Evolutionary conservation across 2,329 filamentous ascomycete species (phyloP).

Genomic region (Fonsecaea nubica): DNA sequence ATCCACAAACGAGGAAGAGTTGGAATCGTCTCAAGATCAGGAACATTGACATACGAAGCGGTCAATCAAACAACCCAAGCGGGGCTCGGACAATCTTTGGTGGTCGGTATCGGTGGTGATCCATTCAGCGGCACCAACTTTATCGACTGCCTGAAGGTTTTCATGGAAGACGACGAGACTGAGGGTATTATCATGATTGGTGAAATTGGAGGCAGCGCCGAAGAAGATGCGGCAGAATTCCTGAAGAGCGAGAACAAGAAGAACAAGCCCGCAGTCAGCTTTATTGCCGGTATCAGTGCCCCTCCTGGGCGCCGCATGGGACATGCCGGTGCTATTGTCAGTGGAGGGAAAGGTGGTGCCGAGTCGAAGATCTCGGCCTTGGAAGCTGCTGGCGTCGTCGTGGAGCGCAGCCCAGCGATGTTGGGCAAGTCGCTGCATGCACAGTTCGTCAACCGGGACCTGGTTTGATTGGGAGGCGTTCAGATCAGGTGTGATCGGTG

Average conservation of each 20-base stretch:
- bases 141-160: constrained; percentile 98
- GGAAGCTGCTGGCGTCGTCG: constrained; percentile 89
- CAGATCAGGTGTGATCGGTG: constrained; percentile 6
- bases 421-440: constrained; percentile 93
- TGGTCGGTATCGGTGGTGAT: constrained; percentile 97
- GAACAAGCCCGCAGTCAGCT: constrained; percentile 96
- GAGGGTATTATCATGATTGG: constrained; percentile 99
- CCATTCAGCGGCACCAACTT: constrained; percentile 99
- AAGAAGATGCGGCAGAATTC: constrained; percentile 98
- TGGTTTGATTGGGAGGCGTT: constrained; percentile 68
- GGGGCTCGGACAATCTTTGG: constrained; percentile 95
- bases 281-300: constrained; percentile 97
- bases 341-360: constrained; percentile 95
- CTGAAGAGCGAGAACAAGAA: constrained; percentile 87
- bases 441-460: constrained; percentile 94
- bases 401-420: constrained; percentile 90
- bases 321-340: constrained; percentile 97
- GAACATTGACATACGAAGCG: constrained; percentile 98
- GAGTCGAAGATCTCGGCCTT: constrained; percentile 98
- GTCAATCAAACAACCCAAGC: constrained; percentile 99
- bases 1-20: constrained; percentile 99
- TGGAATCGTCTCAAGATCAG: constrained; percentile 97
- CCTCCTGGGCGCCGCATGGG: constrained; percentile 97
- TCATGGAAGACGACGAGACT: constrained; percentile 93
- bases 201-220: constrained; percentile 95